Conservation (phyloP, 2,329 filamentous ascomycete species). For the Lachnellula occidentalis region DNA sequence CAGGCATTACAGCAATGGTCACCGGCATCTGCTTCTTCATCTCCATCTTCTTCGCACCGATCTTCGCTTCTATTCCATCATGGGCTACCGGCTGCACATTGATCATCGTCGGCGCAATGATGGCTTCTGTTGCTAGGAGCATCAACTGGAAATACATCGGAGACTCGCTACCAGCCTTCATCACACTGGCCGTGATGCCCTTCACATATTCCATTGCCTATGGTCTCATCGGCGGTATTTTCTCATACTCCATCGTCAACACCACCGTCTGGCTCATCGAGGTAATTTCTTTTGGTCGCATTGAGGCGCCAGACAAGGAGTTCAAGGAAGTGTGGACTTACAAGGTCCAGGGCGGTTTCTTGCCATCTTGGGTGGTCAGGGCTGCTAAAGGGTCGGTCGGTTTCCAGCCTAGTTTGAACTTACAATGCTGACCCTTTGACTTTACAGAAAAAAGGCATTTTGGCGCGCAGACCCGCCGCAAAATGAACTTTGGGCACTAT, state of each 20-base stretch:
- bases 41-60: constrained; percentile 80
- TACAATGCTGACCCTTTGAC: neutral
- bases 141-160: constrained; percentile 85
- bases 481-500: neutral
- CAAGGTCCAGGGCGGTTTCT: constrained; percentile 64
- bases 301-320: constrained; percentile 67
- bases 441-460: constrained; percentile 9
- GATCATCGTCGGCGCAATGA: constrained; percentile 76
- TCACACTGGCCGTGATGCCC: constrained; percentile 78
- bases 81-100: constrained; percentile 86
- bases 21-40: constrained; percentile 80
- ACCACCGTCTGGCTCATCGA: constrained; percentile 62
- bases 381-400: constrained; percentile 43
- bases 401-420: neutral
- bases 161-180: constrained; percentile 75
- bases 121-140: constrained; percentile 68
- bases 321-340: constrained; percentile 75
- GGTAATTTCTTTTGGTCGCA: constrained; percentile 57
- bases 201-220: constrained; percentile 85
- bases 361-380: constrained; percentile 67
- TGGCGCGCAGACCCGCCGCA: constrained; percentile 6
- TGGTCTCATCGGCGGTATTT: constrained; percentile 71
- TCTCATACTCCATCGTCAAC: constrained; percentile 71
- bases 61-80: constrained; percentile 81
- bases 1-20: constrained; percentile 70